Evolutionary conservation across 2,329 filamentous ascomycete genomes (phyloP).

Genomic region (Aspergillus uvarum): DNA sequence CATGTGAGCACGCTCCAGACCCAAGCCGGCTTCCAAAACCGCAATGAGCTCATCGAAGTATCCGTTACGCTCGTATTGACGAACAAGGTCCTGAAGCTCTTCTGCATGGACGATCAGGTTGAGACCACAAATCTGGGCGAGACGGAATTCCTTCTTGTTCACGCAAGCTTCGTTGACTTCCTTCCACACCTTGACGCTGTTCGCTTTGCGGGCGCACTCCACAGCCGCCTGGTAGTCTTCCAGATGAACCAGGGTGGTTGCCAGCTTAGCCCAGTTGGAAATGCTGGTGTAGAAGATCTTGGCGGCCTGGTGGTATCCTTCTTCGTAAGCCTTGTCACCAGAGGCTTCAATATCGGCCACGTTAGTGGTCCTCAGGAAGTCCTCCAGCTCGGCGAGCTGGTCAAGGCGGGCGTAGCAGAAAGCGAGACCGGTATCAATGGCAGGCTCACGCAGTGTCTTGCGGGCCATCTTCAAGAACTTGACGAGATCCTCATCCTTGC

Average conservation of each 20-base stretch:
- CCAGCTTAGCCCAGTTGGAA: constrained; percentile 99
- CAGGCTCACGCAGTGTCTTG: constrained; percentile 90
- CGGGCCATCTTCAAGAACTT: constrained; percentile 96
- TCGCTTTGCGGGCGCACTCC: constrained; percentile 96
- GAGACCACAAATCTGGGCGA: constrained; percentile 97
- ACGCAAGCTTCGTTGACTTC: constrained; percentile 97
- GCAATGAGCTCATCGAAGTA: constrained; percentile 98
- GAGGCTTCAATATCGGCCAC: constrained; percentile 95
- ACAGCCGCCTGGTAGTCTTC: constrained; percentile 97
- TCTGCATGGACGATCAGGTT: constrained; percentile 98
- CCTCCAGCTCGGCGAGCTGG: constrained; percentile 88
- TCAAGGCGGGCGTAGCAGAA: constrained; percentile 92
- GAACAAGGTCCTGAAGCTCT: constrained; percentile 86
- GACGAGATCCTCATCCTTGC: constrained; percentile 96
- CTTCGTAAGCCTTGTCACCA: constrained; percentile 95
- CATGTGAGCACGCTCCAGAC: constrained; percentile 90
- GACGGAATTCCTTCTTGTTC: constrained; percentile 96
- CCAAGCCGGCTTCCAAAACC: constrained; percentile 90
- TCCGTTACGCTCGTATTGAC: constrained; percentile 93
- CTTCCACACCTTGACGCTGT: constrained; percentile 99
- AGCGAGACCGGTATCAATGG: constrained; percentile 89
- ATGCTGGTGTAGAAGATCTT: constrained; percentile 99
- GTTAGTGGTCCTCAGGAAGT: constrained; percentile 90
- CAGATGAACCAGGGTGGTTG: constrained; percentile 94
- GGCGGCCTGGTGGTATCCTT: constrained; percentile 90